Conservation (phyloP, 2,329 filamentous ascomycete genomes). For the Penicillium sp. region DNA sequence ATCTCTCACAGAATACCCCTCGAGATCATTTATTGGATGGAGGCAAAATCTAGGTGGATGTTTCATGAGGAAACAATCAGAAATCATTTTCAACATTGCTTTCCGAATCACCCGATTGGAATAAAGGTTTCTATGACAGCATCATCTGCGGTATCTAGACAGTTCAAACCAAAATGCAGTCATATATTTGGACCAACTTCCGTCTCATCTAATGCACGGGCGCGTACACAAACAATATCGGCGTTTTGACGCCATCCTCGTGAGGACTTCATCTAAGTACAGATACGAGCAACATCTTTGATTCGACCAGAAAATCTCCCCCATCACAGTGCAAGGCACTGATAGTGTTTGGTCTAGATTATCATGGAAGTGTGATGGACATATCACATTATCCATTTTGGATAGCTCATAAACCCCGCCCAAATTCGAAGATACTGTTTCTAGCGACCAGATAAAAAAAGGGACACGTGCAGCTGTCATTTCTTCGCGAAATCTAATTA, state of each 20-base stretch:
- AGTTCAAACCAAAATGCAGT: too few relatives aligned
- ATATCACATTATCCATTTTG: slow-evolving; percentile 5
- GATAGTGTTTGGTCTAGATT: slow-evolving; percentile 1
- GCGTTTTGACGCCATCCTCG: neutral
- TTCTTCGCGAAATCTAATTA: slow-evolving; percentile 16
- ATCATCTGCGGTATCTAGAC: too few relatives aligned
- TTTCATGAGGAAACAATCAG: too few relatives aligned
- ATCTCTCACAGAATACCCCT: too few relatives aligned
- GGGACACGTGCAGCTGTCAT: slow-evolving; percentile 14
- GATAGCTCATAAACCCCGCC: slow-evolving; percentile 9
- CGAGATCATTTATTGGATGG: too few relatives aligned
- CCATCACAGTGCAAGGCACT: neutral
- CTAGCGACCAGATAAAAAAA: slow-evolving; percentile 2
- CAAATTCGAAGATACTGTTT: neutral
- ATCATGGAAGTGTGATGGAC: neutral
- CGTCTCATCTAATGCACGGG: neutral
- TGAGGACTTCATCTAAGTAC: neutral
- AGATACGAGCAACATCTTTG: neutral
- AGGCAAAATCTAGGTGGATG: too few relatives aligned
- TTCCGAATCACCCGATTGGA: too few relatives aligned
- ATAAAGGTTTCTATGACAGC: too few relatives aligned
- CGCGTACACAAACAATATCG: neutral
- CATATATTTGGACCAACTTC: too few relatives aligned
- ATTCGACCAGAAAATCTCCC: neutral
- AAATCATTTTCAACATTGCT: too few relatives aligned